phyloP scores from a whole-genome alignment of 139 green algal genomes.

The Asterochloris sp. region DNA sequence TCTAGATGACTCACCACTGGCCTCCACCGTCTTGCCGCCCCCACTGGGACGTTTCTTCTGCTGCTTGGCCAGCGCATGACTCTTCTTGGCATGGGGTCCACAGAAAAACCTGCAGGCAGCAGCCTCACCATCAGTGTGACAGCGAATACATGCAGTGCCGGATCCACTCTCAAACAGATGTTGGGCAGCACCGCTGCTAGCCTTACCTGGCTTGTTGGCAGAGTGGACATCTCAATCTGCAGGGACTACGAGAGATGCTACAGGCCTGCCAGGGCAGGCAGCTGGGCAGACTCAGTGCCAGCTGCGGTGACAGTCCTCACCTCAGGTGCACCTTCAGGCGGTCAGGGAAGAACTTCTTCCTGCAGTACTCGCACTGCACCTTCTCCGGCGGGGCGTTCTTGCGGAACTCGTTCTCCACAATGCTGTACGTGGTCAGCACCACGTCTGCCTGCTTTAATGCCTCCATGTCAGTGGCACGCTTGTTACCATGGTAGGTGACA shows the following conservation, averaged over 20 bases:
- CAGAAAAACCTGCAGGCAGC: slow-evolving; percentile 83
- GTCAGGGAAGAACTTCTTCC: slow-evolving; percentile 73
- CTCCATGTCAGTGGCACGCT: slow-evolving; percentile 42
- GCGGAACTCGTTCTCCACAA: slow-evolving; percentile 84
- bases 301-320: neutral
- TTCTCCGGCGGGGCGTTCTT: slow-evolving; percentile 64
- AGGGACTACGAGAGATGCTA: neutral
- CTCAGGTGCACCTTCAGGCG: slow-evolving; percentile 59
- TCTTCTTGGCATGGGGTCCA: slow-evolving; percentile 82
- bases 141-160: too few relatives aligned
- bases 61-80: slow-evolving; percentile 69
- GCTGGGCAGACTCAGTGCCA: neutral
- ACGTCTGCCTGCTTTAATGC: slow-evolving; percentile 70
- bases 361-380: slow-evolving; percentile 79
- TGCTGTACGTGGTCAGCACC: slow-evolving; percentile 91
- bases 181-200: too few relatives aligned
- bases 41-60: slow-evolving; percentile 68
- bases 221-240: neutral
- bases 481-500: slow-evolving; percentile 80
- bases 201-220: neutral
- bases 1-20: neutral
- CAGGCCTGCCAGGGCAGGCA: neutral
- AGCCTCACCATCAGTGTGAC: too few relatives aligned
- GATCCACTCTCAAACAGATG: too few relatives aligned
- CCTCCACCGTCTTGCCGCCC: slow-evolving; percentile 20